Conservation (phyloP, 176 grass and related monocot genomes). For the Zoysia pacifica region DNA sequence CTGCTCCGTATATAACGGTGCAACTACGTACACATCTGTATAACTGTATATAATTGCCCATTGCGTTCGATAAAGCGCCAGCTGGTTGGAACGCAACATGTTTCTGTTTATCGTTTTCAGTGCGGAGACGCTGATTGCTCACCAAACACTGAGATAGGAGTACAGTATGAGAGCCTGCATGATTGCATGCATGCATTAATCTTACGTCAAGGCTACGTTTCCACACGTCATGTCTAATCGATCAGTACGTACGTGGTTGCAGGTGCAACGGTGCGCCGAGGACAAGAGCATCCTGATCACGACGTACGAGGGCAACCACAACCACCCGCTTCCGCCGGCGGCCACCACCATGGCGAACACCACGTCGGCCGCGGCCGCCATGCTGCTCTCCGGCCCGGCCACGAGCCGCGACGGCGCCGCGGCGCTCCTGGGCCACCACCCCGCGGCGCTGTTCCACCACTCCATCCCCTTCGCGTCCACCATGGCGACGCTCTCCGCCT, state of each 20-base stretch:
- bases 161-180: too few relatives aligned
- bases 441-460: conserved; percentile 58
- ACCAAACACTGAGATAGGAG: too few relatives aligned
- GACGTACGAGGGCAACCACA: conserved; percentile 90
- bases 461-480: conserved; percentile 71
- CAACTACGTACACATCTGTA: too few relatives aligned
- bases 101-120: too few relatives aligned
- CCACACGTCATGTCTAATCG: not conserved
- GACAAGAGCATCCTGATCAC: conserved; percentile 74
- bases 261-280: conserved; percentile 91
- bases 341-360: conserved; percentile 84
- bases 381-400: conserved; percentile 84
- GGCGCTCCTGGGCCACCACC: conserved; percentile 53
- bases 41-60: too few relatives aligned
- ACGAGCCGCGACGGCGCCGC: conserved; percentile 47
- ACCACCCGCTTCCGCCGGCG: conserved; percentile 73
- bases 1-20: too few relatives aligned
- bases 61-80: too few relatives aligned
- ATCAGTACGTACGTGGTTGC: not conserved
- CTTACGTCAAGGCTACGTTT: too few relatives aligned
- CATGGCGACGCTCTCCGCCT: conserved; percentile 82
- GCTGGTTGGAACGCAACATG: too few relatives aligned
- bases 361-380: conserved; percentile 72
- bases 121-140: too few relatives aligned
- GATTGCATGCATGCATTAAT: too few relatives aligned